Conservation (phyloP, 768 basidiomycete genomes). For the Phanerodontia chrysosporium region DNA sequence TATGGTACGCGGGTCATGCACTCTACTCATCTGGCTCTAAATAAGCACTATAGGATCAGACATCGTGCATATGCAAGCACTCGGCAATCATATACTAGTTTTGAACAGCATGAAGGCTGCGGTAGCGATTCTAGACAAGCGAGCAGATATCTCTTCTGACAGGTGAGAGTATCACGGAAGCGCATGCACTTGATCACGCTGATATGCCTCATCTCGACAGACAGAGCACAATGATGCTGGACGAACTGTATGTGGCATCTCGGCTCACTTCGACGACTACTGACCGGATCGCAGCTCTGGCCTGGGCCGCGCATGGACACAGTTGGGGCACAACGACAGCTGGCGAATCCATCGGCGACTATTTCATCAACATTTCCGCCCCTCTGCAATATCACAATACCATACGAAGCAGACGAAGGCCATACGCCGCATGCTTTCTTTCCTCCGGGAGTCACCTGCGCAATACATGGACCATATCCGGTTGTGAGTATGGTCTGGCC, state of each 20-base stretch:
- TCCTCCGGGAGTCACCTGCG: background rate
- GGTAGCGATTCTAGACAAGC: background rate
- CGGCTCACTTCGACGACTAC: background rate
- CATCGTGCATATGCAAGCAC: background rate
- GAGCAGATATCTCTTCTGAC: slow-evolving; percentile 3
- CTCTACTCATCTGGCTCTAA: background rate
- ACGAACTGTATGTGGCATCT: background rate
- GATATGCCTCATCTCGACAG: background rate
- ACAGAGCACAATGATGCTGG: background rate
- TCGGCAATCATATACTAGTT: background rate
- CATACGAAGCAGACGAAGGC: background rate
- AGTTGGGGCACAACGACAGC: background rate
- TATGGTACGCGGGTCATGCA: slow-evolving; percentile 16
- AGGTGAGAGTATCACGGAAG: background rate
- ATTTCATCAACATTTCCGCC: slow-evolving; percentile 9
- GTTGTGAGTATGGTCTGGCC: background rate
- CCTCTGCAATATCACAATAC: background rate
- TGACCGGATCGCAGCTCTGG: background rate
- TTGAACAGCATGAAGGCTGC: background rate
- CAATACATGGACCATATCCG: background rate
- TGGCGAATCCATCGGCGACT: slow-evolving; percentile 3
- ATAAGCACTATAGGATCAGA: background rate
- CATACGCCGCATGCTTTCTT: background rate
- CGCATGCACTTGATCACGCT: background rate
- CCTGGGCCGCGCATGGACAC: background rate